phyloP scores from a whole-genome alignment of 768 basidiomycete genomes.

The Pulveroboletus frians region DNA sequence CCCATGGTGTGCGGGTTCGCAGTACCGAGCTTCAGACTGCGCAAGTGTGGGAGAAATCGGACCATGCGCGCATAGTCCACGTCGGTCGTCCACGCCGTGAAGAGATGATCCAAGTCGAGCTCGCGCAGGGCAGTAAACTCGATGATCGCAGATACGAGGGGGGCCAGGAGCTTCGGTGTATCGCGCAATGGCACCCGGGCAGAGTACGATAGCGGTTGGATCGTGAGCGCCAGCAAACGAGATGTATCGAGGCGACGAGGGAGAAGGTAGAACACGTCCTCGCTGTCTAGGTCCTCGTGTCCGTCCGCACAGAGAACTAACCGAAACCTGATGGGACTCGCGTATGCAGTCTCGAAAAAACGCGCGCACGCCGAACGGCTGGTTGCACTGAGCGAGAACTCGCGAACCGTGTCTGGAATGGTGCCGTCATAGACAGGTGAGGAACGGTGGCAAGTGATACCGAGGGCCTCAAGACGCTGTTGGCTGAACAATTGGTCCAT shows the following conservation, averaged over 20 bases:
- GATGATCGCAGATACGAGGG: conserved; percentile 7
- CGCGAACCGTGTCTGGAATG: conserved; percentile 11
- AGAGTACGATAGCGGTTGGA: conserved; percentile 3
- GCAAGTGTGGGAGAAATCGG: conserved; percentile 5
- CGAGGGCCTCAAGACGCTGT: conserved; percentile 6
- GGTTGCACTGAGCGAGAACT: conserved; percentile 6
- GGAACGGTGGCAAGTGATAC: conserved; percentile 6
- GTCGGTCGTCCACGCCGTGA: conserved; percentile 7
- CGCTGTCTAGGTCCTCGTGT: neutral
- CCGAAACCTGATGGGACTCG: conserved; percentile 5
- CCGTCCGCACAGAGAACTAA: conserved; percentile 7
- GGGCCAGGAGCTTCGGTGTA: neutral
- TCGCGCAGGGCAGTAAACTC: conserved; percentile 10
- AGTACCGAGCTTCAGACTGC: conserved; percentile 14
- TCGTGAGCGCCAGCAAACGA: conserved; percentile 1
- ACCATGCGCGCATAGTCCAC: conserved; percentile 11
- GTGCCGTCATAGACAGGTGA: conserved; percentile 9
- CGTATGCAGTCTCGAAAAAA: conserved; percentile 10
- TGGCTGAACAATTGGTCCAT: conserved; percentile 9
- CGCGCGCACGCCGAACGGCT: conserved; percentile 1
- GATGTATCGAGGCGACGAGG: conserved; percentile 11
- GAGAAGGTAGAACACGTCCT: conserved; percentile 7
- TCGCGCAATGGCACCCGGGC: neutral
- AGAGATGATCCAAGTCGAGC: conserved; percentile 16
- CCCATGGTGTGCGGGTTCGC: neutral